phyloP scores from a whole-genome alignment of 176 grass and related monocot genomes.

The Elaeis guineensis region DNA sequence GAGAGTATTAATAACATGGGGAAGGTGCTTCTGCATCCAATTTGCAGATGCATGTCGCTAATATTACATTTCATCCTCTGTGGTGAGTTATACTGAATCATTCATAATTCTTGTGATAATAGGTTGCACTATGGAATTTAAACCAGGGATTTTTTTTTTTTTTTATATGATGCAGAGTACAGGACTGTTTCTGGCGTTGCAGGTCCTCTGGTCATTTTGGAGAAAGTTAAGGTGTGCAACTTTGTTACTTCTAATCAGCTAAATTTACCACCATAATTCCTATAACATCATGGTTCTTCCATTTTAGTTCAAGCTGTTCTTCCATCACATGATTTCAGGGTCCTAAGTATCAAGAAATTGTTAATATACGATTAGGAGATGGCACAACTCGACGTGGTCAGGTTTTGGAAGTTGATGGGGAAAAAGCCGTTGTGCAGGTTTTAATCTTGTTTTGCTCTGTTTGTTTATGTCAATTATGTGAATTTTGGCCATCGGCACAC shows the following conservation, averaged over 20 bases:
- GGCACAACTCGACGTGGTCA: slow-evolving; percentile 94
- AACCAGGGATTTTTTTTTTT: background rate
- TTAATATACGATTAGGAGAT: slow-evolving; percentile 95
- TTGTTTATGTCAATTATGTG: too few relatives aligned
- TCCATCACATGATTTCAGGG: slow-evolving; percentile 31
- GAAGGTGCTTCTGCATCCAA: too few relatives aligned
- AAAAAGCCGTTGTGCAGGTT: slow-evolving; percentile 99
- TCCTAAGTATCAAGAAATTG: slow-evolving; percentile 98
- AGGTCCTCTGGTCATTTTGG: slow-evolving; percentile 94
- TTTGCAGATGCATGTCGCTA: too few relatives aligned
- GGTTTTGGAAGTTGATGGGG: slow-evolving; percentile 97
- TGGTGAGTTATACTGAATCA: background rate
- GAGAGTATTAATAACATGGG: too few relatives aligned
- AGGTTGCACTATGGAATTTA: background rate
- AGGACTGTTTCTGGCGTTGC: slow-evolving; percentile 97
- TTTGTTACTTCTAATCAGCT: background rate
- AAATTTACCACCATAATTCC: too few relatives aligned
- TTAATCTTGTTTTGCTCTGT: background rate
- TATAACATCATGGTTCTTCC: too few relatives aligned
- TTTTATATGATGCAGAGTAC: slow-evolving; percentile 53
- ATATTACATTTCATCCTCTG: too few relatives aligned
- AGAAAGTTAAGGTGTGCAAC: slow-evolving; percentile 85
- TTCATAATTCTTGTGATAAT: background rate
- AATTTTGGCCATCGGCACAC: too few relatives aligned
- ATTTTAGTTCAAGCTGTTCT: too few relatives aligned